These are phyloP conservation scores for Thermomyces lanuginosus DNA, from an alignment of 2,329 filamentous ascomycete genomes.

Conservation along the genomic window DNA sequence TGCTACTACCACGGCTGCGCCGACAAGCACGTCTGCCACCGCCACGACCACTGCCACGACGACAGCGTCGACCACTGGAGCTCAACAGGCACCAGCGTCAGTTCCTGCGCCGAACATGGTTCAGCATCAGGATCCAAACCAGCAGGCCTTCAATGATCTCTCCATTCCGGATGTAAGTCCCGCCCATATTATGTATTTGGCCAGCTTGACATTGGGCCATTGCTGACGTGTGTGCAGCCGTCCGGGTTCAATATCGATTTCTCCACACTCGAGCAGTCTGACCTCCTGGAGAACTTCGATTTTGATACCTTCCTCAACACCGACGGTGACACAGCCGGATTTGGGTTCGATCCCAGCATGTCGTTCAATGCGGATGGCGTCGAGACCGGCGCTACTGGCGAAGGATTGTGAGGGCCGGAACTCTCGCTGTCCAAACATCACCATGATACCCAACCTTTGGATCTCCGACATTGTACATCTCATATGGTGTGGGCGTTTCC, in stretches of 20 bases:
- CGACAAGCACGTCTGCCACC: slow-evolving; percentile 12
- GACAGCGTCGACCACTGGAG: slow-evolving; percentile 16
- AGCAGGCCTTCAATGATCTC: slow-evolving; percentile 18
- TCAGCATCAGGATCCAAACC: slow-evolving; percentile 19
- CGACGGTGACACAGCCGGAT: slow-evolving; percentile 27
- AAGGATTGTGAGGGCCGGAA: slow-evolving; percentile 23
- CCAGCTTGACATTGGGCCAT: no score
- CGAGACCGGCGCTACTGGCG: slow-evolving; percentile 25
- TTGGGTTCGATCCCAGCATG: slow-evolving; percentile 28
- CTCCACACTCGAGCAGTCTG: slow-evolving; percentile 28
- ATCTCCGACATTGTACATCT: slow-evolving; percentile 18
- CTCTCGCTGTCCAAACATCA: no score
- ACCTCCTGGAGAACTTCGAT: slow-evolving; percentile 41
- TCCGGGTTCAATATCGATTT: slow-evolving; percentile 28
- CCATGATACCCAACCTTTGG: no score
- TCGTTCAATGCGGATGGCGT: slow-evolving; percentile 25
- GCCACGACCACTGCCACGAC: slow-evolving; percentile 18
- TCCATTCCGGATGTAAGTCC: slow-evolving; percentile 23
- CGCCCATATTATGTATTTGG: neutral
- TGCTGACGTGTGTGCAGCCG: slow-evolving; percentile 14
- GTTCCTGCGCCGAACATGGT: slow-evolving; percentile 21
- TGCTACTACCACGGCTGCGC: slow-evolving; percentile 12
- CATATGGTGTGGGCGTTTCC: slow-evolving; percentile 8
- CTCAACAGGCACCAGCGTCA: slow-evolving; percentile 19
- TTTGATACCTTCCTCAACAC: slow-evolving; percentile 52